Percentiles rank a stretch among this genome's conserved stretches.
These are phyloP conservation scores for Peronospora tabacina DNA, from an alignment of 352 stramenopile species.

Conservation along the genomic window DNA sequence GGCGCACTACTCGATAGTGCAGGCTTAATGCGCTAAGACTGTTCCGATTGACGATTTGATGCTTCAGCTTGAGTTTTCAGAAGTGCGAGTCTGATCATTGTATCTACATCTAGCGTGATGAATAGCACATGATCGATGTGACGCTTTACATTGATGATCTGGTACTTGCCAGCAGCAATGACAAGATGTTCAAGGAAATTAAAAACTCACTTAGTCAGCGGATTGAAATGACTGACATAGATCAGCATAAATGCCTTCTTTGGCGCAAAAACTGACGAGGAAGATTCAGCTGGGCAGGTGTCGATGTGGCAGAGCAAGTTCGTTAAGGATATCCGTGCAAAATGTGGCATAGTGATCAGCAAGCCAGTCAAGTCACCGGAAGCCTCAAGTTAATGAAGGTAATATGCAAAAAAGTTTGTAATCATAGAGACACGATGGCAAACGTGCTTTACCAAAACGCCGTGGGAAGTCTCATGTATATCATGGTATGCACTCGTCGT, in stretches of 20 bases:
- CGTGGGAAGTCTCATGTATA: neutral
- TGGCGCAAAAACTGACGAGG: neutral
- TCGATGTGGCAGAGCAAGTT: neutral
- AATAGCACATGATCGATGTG: slow-evolving; percentile 12
- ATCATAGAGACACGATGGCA: slow-evolving; percentile 1
- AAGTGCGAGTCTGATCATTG: no score
- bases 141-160: slow-evolving; percentile 2
- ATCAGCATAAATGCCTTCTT: neutral
- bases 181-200: neutral
- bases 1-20: no score
- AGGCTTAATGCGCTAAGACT: no score
- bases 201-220: neutral
- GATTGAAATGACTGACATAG: neutral
- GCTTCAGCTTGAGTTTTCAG: no score
- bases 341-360: neutral
- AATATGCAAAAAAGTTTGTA: neutral
- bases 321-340: neutral
- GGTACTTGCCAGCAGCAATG: neutral
- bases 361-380: neutral
- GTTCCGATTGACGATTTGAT: no score
- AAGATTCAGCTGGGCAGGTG: neutral
- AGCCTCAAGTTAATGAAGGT: neutral
- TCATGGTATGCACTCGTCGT: slow-evolving; percentile 1
- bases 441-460: neutral
- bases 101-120: neutral